Evolutionary conservation across 2,329 filamentous ascomycete species (phyloP).

Genomic region (Colletotrichum sp.): DNA sequence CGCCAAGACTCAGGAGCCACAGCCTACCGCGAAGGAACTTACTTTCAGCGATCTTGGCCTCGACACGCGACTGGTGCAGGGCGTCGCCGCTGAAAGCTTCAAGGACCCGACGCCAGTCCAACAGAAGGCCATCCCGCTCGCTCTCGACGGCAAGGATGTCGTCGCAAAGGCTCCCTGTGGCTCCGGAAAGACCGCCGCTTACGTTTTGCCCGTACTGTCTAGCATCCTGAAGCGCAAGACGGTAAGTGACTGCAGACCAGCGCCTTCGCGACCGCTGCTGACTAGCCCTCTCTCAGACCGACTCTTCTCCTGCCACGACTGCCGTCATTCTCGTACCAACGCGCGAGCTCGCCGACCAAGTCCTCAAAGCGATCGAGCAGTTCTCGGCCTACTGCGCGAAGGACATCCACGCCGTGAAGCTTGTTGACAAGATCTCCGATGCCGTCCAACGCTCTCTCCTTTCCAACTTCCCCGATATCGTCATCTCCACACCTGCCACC

Average conservation of each 20-base stretch:
- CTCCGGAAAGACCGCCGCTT: constrained; percentile 97
- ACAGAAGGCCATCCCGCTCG: constrained; percentile 83
- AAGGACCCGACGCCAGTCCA: constrained; percentile 88
- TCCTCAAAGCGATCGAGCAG: constrained; percentile 76
- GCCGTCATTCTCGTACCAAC: constrained; percentile 94
- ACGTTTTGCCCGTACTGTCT: constrained; percentile 87
- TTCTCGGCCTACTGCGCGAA: constrained; percentile 86
- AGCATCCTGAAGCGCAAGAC: constrained; percentile 80
- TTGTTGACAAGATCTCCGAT: constrained; percentile 89
- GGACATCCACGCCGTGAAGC: constrained; percentile 80
- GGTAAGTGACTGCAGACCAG: constrained; percentile 39
- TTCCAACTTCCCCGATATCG: constrained; percentile 83
- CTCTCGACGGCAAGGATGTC: constrained; percentile 86
- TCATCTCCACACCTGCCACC: constrained; percentile 89
- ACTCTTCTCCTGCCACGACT: constrained; percentile 61
- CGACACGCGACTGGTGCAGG: constrained; percentile 85
- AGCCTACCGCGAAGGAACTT: constrained; percentile 19
- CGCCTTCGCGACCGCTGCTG: constrained; percentile 4
- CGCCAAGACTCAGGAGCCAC: constrained; percentile 28
- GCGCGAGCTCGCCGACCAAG: constrained; percentile 91
- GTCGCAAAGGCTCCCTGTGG: constrained; percentile 93
- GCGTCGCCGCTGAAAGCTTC: constrained; percentile 83
- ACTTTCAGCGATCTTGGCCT: constrained; percentile 81
- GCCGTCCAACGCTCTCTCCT: constrained; percentile 87
- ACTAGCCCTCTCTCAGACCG: constrained; percentile 39